These are phyloP conservation scores for Huiozyma sinensis DNA, from an alignment of 805 yeast genomes.

Conservation along the genomic window DNA sequence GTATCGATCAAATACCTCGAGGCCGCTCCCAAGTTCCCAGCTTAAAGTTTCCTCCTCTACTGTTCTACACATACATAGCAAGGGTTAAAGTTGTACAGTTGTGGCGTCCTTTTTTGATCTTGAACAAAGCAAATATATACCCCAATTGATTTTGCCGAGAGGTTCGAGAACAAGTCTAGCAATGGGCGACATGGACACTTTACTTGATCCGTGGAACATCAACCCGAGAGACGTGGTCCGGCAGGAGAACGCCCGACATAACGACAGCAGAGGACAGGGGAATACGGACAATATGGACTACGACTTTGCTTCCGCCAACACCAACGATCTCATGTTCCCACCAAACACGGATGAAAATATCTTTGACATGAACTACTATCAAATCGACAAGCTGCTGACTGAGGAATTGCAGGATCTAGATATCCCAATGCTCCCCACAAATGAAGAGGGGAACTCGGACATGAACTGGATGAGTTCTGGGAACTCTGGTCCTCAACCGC, in stretches of 20 bases:
- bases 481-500: background rate
- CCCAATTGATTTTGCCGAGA: no score
- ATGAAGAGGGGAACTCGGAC: background rate
- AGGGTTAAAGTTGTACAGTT: no score
- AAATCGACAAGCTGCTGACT: conserved; percentile 45
- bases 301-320: background rate
- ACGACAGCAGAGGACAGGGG: background rate
- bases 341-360: conserved; percentile 13
- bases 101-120: no score
- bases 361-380: conserved; percentile 39
- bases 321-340: background rate
- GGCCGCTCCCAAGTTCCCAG: no score
- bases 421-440: conserved; percentile 36
- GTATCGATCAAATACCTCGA: no score
- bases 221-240: conserved; percentile 1
- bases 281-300: conserved; percentile 21
- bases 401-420: conserved; percentile 54
- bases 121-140: no score
- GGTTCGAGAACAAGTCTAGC: background rate
- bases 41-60: no score
- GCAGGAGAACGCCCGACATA: background rate
- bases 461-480: background rate
- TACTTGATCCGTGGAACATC: conserved; percentile 2
- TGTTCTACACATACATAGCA: no score
- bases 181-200: background rate